Conservation (phyloP, 2,329 filamentous ascomycete species). For the Pseudocercospora cruenta region DNA sequence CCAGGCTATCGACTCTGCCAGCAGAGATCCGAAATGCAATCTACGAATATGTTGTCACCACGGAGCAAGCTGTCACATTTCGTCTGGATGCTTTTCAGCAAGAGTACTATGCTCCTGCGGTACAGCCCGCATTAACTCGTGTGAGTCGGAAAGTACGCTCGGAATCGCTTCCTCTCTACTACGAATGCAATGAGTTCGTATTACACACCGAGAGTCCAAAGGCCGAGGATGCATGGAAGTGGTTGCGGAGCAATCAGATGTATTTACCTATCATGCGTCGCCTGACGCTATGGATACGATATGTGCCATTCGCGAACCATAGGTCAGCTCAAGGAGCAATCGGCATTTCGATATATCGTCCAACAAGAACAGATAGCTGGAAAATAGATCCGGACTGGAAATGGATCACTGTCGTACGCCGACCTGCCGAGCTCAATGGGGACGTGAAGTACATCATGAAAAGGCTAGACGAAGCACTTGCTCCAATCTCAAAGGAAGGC, state of each 20-base stretch:
- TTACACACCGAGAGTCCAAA: constrained; percentile 37
- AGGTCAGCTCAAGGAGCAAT: constrained; percentile 30
- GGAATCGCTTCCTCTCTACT: constrained; percentile 37
- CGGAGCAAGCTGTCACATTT: constrained; percentile 36
- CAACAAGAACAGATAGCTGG: constrained; percentile 25
- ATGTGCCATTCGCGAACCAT: constrained; percentile 22
- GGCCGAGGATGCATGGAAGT: constrained; percentile 31
- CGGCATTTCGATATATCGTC: constrained; percentile 24
- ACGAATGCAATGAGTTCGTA: constrained; percentile 36
- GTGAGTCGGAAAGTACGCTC: constrained; percentile 34
- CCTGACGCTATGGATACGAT: constrained; percentile 35
- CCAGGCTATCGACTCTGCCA: constrained; percentile 30
- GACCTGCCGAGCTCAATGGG: constrained; percentile 25
- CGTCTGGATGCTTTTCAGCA: constrained; percentile 35
- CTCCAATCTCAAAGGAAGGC: constrained; percentile 16
- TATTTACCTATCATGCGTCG: constrained; percentile 27
- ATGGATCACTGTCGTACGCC: constrained; percentile 37
- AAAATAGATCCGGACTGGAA: constrained; percentile 30
- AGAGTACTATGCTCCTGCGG: constrained; percentile 32
- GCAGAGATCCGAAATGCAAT: constrained; percentile 34
- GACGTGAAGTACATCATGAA: constrained; percentile 31
- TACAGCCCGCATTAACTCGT: constrained; percentile 34
- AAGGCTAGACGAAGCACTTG: constrained; percentile 20
- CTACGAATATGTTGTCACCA: constrained; percentile 32
- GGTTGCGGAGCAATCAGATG: constrained; percentile 29